Conservation (phyloP, 179 eudicot species). For the Beta corolliflora region DNA sequence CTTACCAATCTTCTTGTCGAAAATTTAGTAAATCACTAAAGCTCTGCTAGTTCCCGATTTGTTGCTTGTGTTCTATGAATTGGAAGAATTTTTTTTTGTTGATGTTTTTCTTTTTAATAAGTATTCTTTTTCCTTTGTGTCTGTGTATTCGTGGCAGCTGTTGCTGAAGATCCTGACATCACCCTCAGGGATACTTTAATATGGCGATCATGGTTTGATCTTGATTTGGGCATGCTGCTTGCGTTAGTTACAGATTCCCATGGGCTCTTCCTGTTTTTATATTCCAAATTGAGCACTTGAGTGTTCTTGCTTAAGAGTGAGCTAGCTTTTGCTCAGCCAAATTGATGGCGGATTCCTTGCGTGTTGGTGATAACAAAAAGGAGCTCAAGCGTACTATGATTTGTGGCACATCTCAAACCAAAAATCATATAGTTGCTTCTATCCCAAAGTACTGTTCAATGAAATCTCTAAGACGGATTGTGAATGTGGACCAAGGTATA, state of each 20-base stretch:
- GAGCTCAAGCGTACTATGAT: conserved; percentile 29
- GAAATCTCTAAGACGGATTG: conserved; percentile 41
- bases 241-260: background rate
- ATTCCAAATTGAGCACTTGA: background rate
- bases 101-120: background rate
- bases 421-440: conserved; percentile 41
- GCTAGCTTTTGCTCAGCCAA: conserved; percentile 13
- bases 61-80: background rate
- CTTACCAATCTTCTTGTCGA: background rate
- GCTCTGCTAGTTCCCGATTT: background rate
- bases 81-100: background rate
- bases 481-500: conserved; percentile 36
- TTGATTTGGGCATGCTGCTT: conserved; percentile 12
- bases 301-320: conserved; percentile 13
- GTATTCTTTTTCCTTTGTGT: background rate
- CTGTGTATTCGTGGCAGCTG: conserved; percentile 1
- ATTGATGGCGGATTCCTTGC: conserved; percentile 36
- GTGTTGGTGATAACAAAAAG: conserved; percentile 29
- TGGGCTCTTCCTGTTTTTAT: background rate
- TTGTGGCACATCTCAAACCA: conserved; percentile 28
- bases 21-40: background rate
- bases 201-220: conserved; percentile 6
- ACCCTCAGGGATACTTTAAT: conserved; percentile 5
- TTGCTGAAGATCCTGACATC: background rate
- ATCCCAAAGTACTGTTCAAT: conserved; percentile 40